These are phyloP conservation scores for Hydnum rufescens DNA, from an alignment of 768 basidiomycete genomes.

Conservation along the genomic window DNA sequence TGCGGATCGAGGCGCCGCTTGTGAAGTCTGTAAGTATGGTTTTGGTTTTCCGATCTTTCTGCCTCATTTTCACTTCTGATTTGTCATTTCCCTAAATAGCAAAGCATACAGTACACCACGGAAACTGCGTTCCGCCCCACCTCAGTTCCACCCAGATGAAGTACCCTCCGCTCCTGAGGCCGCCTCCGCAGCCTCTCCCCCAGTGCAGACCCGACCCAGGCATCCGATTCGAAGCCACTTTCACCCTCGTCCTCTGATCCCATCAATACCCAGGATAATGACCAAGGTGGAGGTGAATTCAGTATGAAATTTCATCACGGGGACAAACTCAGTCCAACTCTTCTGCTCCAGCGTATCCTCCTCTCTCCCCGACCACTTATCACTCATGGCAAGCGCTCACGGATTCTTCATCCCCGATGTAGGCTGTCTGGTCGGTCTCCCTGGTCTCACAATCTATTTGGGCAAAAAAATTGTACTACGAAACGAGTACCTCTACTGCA, in stretches of 20 bases:
- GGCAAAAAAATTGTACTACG: constrained; percentile 88
- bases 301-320: constrained; percentile 52
- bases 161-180: constrained; percentile 5
- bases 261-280: constrained; percentile 10
- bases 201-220: background rate
- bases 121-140: constrained; percentile 83
- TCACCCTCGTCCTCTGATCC: too few species aligned
- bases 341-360: constrained; percentile 48
- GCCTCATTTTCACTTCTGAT: constrained; percentile 2
- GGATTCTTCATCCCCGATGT: constrained; percentile 94
- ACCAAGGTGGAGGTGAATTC: constrained; percentile 11
- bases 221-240: background rate
- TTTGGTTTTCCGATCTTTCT: background rate
- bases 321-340: constrained; percentile 39
- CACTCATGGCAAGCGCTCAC: constrained; percentile 74
- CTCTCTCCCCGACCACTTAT: constrained; percentile 43
- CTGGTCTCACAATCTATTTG: constrained; percentile 67
- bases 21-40: constrained; percentile 69
- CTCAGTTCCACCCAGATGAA: constrained; percentile 37
- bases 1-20: constrained; percentile 38
- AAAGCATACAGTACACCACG: constrained; percentile 76
- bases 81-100: constrained; percentile 23
- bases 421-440: constrained; percentile 67
- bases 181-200: background rate
- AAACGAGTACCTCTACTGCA: constrained; percentile 85